These are phyloP conservation scores for Aspergillus coremiiformis DNA, from an alignment of 495 filamentous ascomycete genomes.

Conservation along the genomic window DNA sequence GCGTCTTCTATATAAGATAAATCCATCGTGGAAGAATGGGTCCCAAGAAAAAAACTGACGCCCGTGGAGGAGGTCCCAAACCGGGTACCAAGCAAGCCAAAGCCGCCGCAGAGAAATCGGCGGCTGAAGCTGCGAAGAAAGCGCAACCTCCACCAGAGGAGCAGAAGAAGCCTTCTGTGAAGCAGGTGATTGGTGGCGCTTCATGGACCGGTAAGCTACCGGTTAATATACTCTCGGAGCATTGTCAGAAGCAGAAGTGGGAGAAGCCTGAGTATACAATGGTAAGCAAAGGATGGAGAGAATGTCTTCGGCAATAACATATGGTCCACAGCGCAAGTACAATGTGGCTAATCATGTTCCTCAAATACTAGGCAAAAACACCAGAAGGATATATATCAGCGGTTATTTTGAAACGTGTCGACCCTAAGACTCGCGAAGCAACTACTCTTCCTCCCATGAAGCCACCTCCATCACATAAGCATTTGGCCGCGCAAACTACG, in stretches of 20 bases:
- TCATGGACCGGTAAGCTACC: conserved; percentile 98
- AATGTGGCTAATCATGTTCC: conserved; percentile 4
- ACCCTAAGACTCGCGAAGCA: conserved; percentile 75
- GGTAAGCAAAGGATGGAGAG: conserved; percentile 30
- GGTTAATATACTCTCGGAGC: conserved; percentile 85
- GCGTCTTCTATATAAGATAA: conserved; percentile 8
- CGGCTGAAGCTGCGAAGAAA: conserved; percentile 20
- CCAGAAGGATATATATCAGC: conserved; percentile 64
- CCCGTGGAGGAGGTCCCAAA: conserved; percentile 37
- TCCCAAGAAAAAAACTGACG: conserved; percentile 39
- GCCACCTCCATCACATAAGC: conserved; percentile 63
- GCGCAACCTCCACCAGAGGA: conserved; percentile 39
- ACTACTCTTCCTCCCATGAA: conserved; percentile 71
- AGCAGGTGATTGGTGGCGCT: conserved; percentile 83
- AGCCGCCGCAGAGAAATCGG: conserved; percentile 27
- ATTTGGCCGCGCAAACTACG: conserved; percentile 61
- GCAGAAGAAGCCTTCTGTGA: conserved; percentile 71
- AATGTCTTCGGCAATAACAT: neutral
- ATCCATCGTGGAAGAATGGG: conserved; percentile 24
- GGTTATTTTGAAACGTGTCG: conserved; percentile 68
- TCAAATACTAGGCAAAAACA: conserved; percentile 36
- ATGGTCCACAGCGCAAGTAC: neutral
- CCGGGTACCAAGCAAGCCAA: conserved; percentile 42
- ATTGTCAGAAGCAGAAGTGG: conserved; percentile 94
- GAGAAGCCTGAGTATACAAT: conserved; percentile 86